Percentiles rank a stretch among this genome's conserved stretches.
Evolutionary conservation across 2,329 filamentous ascomycete genomes (phyloP).

Genomic region (Botrytis elliptica): DNA sequence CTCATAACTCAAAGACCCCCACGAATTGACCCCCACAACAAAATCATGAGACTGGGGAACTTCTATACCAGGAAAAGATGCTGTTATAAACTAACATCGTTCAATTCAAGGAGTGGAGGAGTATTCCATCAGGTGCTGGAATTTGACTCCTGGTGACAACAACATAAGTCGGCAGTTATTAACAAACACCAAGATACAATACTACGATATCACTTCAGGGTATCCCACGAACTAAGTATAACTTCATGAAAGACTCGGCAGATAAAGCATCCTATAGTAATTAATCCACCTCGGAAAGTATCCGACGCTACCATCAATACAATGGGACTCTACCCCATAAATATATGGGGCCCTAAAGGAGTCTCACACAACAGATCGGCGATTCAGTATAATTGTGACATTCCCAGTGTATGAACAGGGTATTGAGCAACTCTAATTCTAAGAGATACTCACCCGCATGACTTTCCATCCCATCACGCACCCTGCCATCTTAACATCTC

Average conservation of each 20-base stretch:
- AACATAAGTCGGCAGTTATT: neutral
- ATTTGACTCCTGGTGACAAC: neutral
- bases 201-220: neutral
- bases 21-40: neutral
- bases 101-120: neutral
- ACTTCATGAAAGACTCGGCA: neutral
- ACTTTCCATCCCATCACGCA: neutral
- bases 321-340: neutral
- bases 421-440: neutral
- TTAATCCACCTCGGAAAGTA: neutral
- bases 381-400: neutral
- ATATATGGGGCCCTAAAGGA: neutral
- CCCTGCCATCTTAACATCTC: neutral
- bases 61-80: neutral
- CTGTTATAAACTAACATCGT: neutral
- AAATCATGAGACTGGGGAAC: neutral
- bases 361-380: neutral
- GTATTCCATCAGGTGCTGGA: neutral
- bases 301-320: neutral
- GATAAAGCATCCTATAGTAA: neutral
- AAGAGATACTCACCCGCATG: neutral
- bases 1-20: neutral
- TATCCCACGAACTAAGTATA: neutral
- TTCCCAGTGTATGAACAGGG: neutral
- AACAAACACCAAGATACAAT: neutral